Evolutionary conservation across 2,329 filamentous ascomycete genomes (phyloP).

Genomic region (Pseudopithomyces maydicus): DNA sequence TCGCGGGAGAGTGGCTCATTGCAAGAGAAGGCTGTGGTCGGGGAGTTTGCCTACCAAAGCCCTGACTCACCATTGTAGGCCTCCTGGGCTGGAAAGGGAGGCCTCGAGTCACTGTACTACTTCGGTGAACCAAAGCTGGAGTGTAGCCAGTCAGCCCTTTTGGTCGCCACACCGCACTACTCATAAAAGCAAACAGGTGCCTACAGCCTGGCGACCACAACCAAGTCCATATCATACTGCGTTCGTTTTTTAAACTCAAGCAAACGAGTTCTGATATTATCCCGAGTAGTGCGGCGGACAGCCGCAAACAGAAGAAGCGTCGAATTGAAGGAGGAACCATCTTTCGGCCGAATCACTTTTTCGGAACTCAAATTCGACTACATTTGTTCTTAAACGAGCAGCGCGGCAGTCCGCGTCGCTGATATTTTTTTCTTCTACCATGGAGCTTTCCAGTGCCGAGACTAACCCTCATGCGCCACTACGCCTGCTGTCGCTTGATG

Average conservation of each 20-base stretch:
- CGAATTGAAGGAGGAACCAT: neutral
- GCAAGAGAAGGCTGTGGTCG: neutral
- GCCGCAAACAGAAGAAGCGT: neutral
- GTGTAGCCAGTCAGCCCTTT: neutral
- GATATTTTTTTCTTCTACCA: conserved; percentile 5
- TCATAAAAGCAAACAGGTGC: neutral
- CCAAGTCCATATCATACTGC: neutral
- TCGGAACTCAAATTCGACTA: too few species aligned
- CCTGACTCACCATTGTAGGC: conserved; percentile 2
- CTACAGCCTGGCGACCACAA: neutral
- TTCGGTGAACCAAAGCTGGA: neutral
- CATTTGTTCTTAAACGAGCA: too few species aligned
- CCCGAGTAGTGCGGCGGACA: neutral
- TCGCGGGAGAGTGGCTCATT: neutral
- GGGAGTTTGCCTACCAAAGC: neutral
- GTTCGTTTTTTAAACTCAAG: neutral
- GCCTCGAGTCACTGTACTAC: conserved; percentile 1
- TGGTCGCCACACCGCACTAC: neutral
- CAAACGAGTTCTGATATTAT: neutral
- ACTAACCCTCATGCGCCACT: conserved; percentile 40
- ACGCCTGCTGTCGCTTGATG: conserved; percentile 43
- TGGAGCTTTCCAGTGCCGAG: conserved; percentile 33
- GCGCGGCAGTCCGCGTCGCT: neutral
- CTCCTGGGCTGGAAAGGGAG: neutral
- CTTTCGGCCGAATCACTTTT: neutral